Base-by-base conservation (phyloP, 2,329 filamentous ascomycete species). In the Allantophomopsis lycopodina region DNA sequence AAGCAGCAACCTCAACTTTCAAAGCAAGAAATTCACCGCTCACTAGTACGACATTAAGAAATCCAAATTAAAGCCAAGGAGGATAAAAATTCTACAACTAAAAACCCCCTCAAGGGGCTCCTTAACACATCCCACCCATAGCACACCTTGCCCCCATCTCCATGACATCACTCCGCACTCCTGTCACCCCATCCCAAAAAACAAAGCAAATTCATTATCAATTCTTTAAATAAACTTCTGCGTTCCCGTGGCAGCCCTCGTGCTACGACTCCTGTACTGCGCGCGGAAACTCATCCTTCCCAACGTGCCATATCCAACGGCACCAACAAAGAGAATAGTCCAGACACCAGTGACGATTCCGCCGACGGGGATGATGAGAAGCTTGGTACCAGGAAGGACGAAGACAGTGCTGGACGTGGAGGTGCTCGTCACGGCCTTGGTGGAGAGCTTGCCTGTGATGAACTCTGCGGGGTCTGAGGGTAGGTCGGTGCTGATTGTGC, bases 401-500 rank as follows among this genome's bases (percentile, higher is more conserved):
- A 86, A 86, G 1, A 78, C 73, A 8, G 44, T 39, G 23, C 46
- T 49, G 8, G 47, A 39, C n/a, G 64, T 57, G 39, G 50, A 48
- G 15, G 55, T 51, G 18, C 53, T 23, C 14, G 64, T 56, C 44
- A 41, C 43, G 3, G 46, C 42, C 33, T 49, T 49, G 1, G 52
- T 51, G 7, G 32, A 47, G 43, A 11, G 46, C 39, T 37, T 44
- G 44, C 36, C 54, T n/a, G 54, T 72, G 32, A 85, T 70, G 49
- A 86, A 87, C 6, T 73, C 69, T 13, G 81, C 79, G 55, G 84
- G 77, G 57, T 79, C 77, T 43, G 73, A 69, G 8, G 79, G 79
- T 38, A 86, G 71, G 28, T 73, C 76, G 37, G 79, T 79, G 50
- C 62, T 69, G 42, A 83, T 64, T 1, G 60, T 56, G 49, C 63